Conservation (phyloP, 768 basidiomycete species). For the Kwoniella heveanensis region DNA sequence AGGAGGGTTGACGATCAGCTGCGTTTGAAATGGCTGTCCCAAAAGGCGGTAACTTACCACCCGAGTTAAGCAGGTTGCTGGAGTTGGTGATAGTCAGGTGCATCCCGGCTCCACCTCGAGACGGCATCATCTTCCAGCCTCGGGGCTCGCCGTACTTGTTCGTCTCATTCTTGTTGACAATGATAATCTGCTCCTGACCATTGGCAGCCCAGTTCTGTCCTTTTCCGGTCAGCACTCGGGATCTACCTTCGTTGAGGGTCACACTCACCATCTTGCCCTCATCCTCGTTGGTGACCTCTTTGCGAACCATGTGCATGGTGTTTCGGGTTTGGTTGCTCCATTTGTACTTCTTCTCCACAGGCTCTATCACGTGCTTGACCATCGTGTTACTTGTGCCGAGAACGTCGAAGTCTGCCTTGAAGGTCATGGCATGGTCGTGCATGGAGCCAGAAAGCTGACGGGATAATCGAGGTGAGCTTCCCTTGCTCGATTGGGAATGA, state of each 20-base stretch:
- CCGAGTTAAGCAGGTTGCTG: conserved; percentile 42
- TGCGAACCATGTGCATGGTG: conserved; percentile 44
- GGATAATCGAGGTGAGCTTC: neutral
- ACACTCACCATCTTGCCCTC: conserved; percentile 59
- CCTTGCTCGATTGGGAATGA: neutral
- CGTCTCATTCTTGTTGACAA: conserved; percentile 52
- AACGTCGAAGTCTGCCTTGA: conserved; percentile 67
- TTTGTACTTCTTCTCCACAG: conserved; percentile 19
- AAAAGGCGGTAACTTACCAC: conserved; percentile 7
- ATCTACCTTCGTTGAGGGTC: neutral
- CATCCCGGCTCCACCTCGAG: conserved; percentile 36
- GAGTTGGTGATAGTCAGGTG: conserved; percentile 48
- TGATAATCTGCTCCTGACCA: conserved; percentile 33
- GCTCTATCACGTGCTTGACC: conserved; percentile 52
- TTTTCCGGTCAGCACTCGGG: neutral
- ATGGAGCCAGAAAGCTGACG: conserved; percentile 65
- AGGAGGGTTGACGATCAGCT: neutral
- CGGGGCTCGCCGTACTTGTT: conserved; percentile 54
- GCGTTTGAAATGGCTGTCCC: neutral
- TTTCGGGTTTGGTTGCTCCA: conserved; percentile 28
- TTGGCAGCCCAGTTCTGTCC: conserved; percentile 45
- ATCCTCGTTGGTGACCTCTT: conserved; percentile 37
- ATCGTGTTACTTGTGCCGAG: conserved; percentile 65
- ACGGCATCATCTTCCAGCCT: conserved; percentile 54
- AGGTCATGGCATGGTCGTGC: conserved; percentile 70